Percentiles rank a stretch among this genome's conserved stretches.
phyloP scores from a whole-genome alignment of 768 basidiomycete genomes.

The Mycena filopes region DNA sequence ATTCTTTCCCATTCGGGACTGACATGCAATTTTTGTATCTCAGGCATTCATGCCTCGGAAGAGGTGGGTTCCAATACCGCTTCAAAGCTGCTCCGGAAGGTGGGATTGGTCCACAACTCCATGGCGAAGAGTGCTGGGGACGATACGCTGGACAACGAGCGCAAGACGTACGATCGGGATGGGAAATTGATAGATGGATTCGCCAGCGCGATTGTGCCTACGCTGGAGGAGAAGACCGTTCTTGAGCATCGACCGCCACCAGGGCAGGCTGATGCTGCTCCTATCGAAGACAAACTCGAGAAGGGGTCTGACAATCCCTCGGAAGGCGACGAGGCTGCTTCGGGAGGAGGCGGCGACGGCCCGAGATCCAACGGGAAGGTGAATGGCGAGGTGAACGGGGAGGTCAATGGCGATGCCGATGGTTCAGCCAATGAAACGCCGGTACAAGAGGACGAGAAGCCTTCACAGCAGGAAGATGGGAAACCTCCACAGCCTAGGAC shows the following conservation, averaged over 20 bases:
- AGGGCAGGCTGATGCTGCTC: conserved; percentile 41
- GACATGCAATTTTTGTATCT: neutral
- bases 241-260: conserved; percentile 56
- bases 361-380: too few relatives aligned
- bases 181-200: conserved; percentile 66
- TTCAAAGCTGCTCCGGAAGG: conserved; percentile 52
- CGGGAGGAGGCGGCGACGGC: too few relatives aligned
- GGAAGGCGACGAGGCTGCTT: conserved; percentile 22
- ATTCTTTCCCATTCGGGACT: neutral
- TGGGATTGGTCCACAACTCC: conserved; percentile 53
- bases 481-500: conserved; percentile 46
- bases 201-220: conserved; percentile 71
- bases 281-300: conserved; percentile 44
- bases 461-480: conserved; percentile 38
- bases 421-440: neutral
- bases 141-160: conserved; percentile 57
- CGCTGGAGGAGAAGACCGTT: conserved; percentile 73
- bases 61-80: conserved; percentile 50
- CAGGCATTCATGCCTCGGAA: conserved; percentile 54
- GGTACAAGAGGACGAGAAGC: conserved; percentile 17
- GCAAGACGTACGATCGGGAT: conserved; percentile 61
- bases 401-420: conserved; percentile 5
- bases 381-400: conserved; percentile 11
- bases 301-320: conserved; percentile 28
- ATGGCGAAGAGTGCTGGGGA: conserved; percentile 54